phyloP scores from a whole-genome alignment of 73 alveolate genomes.

The Diophrys sp. region DNA sequence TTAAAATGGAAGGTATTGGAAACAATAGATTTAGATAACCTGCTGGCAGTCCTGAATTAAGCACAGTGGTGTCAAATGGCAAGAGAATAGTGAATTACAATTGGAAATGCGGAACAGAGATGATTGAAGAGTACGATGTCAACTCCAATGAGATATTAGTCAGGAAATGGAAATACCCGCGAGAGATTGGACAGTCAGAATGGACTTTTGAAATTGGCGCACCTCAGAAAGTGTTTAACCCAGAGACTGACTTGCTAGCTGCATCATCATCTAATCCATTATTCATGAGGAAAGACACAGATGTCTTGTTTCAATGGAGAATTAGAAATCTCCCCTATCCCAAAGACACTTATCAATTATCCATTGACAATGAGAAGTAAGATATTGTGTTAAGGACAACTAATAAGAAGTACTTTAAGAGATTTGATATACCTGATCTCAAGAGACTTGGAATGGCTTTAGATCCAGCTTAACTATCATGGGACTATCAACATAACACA shows the following conservation, averaged over 20 bases:
- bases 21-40: background rate
- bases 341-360: conserved; percentile 84
- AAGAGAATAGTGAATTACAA: conserved; percentile 74
- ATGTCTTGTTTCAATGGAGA: conserved; percentile 91
- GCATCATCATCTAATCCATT: conserved; percentile 89
- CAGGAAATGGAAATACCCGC: conserved; percentile 63
- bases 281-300: conserved; percentile 95
- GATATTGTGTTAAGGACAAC: conserved; percentile 93
- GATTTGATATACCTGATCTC: conserved; percentile 95
- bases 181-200: conserved; percentile 87
- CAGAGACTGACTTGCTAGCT: conserved; percentile 76
- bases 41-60: conserved; percentile 1
- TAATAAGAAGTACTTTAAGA: conserved; percentile 93
- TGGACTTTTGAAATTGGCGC: conserved; percentile 99
- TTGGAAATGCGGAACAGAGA: conserved; percentile 86
- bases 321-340: conserved; percentile 94
- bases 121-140: conserved; percentile 96
- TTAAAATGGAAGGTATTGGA: background rate
- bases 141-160: conserved; percentile 89
- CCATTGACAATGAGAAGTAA: conserved; percentile 89
- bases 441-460: conserved; percentile 73
- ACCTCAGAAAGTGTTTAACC: conserved; percentile 73
- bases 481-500: conserved; percentile 88
- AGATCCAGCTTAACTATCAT: conserved; percentile 79
- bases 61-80: conserved; percentile 54